Conservation (phyloP, 495 filamentous ascomycete genomes). For the Neurospora tetrasperma region DNA sequence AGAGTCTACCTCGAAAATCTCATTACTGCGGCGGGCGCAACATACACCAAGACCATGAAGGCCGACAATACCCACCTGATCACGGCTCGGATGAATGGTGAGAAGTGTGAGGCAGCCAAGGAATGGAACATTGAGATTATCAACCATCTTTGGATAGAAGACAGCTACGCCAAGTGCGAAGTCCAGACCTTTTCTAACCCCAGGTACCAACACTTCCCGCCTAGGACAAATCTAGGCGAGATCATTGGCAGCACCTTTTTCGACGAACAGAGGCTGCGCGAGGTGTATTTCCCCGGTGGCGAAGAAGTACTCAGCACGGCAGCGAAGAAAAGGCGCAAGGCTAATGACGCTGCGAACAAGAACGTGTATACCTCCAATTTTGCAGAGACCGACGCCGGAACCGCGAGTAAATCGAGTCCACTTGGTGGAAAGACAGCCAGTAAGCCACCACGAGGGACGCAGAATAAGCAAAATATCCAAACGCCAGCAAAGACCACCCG, state of each 20-base stretch:
- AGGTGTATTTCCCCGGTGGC: slow-evolving; percentile 30
- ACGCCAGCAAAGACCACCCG: slow-evolving; percentile 33
- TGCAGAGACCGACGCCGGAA: slow-evolving; percentile 10
- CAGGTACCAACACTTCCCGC: slow-evolving; percentile 74
- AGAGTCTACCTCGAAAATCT: slow-evolving; percentile 89
- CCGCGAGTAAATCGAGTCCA: slow-evolving; percentile 17
- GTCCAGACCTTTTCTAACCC: slow-evolving; percentile 53
- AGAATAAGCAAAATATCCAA: slow-evolving; percentile 16
- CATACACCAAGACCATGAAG: slow-evolving; percentile 87
- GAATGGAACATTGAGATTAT: slow-evolving; percentile 88
- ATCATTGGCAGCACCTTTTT: slow-evolving; percentile 73
- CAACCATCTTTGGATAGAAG: slow-evolving; percentile 96
- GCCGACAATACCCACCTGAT: slow-evolving; percentile 92
- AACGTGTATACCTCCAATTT: slow-evolving; percentile 22
- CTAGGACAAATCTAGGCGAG: slow-evolving; percentile 82
- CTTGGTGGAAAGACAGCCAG: not conserved
- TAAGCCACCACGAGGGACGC: slow-evolving; percentile 4
- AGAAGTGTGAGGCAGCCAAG: slow-evolving; percentile 81
- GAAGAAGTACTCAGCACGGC: slow-evolving; percentile 19
- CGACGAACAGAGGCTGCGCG: slow-evolving; percentile 27
- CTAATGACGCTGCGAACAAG: slow-evolving; percentile 27
- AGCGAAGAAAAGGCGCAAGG: slow-evolving; percentile 33
- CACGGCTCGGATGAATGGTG: slow-evolving; percentile 74
- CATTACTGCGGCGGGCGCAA: slow-evolving; percentile 68
- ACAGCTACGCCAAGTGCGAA: slow-evolving; percentile 85